A percentile compares a stretch with the other conserved stretches of the same genome.
phyloP scores from a whole-genome alignment of 2,329 filamentous ascomycete genomes.

The Orbilia brochopaga region DNA sequence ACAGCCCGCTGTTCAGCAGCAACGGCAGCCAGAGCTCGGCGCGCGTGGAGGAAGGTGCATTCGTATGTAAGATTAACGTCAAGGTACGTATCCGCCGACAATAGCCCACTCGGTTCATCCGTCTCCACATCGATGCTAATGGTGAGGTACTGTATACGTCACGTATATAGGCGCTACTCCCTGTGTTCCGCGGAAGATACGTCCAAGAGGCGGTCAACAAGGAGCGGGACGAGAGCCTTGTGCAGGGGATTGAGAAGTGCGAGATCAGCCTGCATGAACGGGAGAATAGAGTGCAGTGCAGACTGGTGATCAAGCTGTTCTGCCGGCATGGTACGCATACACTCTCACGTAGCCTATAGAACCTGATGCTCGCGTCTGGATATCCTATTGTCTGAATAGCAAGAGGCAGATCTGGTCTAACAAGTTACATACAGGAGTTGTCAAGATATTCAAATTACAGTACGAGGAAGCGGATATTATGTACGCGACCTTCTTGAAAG shows the following conservation, averaged over 20 bases:
- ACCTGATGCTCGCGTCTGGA: too few relatives aligned
- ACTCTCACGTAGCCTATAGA: too few relatives aligned
- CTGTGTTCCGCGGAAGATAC: conserved; percentile 63
- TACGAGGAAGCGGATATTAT: conserved; percentile 65
- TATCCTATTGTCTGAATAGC: too few relatives aligned
- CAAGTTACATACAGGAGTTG: conserved; percentile 58
- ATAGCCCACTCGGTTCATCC: too few relatives aligned
- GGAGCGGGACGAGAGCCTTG: conserved; percentile 55
- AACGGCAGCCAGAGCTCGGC: conserved; percentile 31
- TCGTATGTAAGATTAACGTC: conserved; percentile 43
- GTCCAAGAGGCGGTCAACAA: conserved; percentile 60
- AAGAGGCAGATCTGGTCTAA: too few relatives aligned
- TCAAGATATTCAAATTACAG: conserved; percentile 64
- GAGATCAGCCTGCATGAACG: conserved; percentile 63
- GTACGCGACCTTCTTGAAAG: conserved; percentile 58
- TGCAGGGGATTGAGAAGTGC: conserved; percentile 62
- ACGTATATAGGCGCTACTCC: conserved; percentile 60
- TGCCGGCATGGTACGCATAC: conserved; percentile 60
- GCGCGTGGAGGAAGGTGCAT: conserved; percentile 28
- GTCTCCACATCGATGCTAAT: too few relatives aligned
- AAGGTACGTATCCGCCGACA: conserved; percentile 23
- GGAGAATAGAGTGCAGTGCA: conserved; percentile 61
- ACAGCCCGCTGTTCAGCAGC: conserved; percentile 22
- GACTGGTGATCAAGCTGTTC: conserved; percentile 63
- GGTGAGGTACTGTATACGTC: too few relatives aligned